phyloP scores from a whole-genome alignment of 371 early-diverging fungal species.

The Batrachochytrium dendrobatidis region DNA sequence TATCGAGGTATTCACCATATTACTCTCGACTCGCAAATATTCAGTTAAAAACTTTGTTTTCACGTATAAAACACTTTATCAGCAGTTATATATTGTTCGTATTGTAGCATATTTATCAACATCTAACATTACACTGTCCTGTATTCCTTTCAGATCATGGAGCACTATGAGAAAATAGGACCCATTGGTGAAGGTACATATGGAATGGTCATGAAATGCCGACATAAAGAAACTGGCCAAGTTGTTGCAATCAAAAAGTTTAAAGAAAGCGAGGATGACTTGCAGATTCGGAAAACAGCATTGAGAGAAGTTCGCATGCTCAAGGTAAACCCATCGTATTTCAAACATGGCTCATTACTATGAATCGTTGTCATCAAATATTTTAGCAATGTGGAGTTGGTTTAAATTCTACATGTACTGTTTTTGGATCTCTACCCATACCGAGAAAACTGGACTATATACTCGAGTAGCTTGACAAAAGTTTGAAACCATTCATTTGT shows the following conservation, averaged over 20 bases:
- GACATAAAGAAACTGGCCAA: slow-evolving; percentile 43
- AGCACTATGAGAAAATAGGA: slow-evolving; percentile 43
- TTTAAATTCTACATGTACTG: neutral
- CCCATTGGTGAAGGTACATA: slow-evolving; percentile 68
- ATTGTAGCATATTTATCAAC: too few species aligned
- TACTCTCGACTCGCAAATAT: too few species aligned
- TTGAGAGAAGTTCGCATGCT: slow-evolving; percentile 61
- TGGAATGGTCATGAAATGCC: slow-evolving; percentile 60
- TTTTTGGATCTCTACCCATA: too few species aligned
- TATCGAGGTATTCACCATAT: too few species aligned
- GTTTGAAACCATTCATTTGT: too few species aligned
- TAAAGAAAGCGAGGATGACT: slow-evolving; percentile 43
- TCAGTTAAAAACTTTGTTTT: too few species aligned
- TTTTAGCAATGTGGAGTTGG: neutral
- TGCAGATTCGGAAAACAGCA: slow-evolving; percentile 57
- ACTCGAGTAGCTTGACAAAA: too few species aligned
- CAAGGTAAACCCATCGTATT: slow-evolving; percentile 35
- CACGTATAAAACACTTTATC: too few species aligned
- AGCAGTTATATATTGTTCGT: too few species aligned
- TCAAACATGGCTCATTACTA: slow-evolving; percentile 3
- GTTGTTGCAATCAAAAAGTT: slow-evolving; percentile 51
- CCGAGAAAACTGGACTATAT: too few species aligned
- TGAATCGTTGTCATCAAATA: neutral
- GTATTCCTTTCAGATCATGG: too few species aligned
- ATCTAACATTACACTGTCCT: too few species aligned